A percentile compares a stretch with the other conserved stretches of the same genome.
Evolutionary conservation across 805 yeast species (phyloP).

Genomic region (Lachancea fermentati): DNA sequence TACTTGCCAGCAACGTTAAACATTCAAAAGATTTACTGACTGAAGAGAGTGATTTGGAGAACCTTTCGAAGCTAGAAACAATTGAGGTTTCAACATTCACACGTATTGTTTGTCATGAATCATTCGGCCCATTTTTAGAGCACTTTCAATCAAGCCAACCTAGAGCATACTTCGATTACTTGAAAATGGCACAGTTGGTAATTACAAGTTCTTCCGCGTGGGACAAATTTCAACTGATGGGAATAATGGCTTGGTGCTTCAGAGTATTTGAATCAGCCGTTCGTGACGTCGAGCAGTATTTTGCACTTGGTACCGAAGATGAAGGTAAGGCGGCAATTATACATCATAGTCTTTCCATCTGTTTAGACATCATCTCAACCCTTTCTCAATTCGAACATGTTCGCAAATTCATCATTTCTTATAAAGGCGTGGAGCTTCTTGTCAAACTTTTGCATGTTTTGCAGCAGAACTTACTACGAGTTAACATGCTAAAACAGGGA

Average conservation of each 20-base stretch:
- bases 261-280: conserved; percentile 26
- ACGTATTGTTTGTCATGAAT: conserved; percentile 32
- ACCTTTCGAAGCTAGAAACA: conserved; percentile 10
- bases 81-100: conserved; percentile 24
- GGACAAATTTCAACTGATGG: conserved; percentile 35
- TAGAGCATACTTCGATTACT: conserved; percentile 12
- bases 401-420: conserved; percentile 33
- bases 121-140: conserved; percentile 30
- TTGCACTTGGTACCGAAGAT: conserved; percentile 15
- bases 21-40: conserved; percentile 8
- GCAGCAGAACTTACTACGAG: conserved; percentile 32
- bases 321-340: conserved; percentile 17
- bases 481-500: conserved; percentile 25
- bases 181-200: conserved; percentile 30
- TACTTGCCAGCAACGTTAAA: conserved; percentile 14
- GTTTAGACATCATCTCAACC: conserved; percentile 32
- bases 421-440: conserved; percentile 34
- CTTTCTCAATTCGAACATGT: conserved; percentile 33
- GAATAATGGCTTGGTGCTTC: conserved; percentile 36
- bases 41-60: neutral
- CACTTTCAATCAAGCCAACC: conserved; percentile 11
- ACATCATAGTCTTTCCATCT: conserved; percentile 27
- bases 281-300: conserved; percentile 21
- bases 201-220: conserved; percentile 35
- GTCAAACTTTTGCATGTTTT: conserved; percentile 29